Evolutionary conservation across 441 rosid species (phyloP), one percentile per base, ranked within the genome.

Genomic region (Erodium chrysanthum): DNA sequence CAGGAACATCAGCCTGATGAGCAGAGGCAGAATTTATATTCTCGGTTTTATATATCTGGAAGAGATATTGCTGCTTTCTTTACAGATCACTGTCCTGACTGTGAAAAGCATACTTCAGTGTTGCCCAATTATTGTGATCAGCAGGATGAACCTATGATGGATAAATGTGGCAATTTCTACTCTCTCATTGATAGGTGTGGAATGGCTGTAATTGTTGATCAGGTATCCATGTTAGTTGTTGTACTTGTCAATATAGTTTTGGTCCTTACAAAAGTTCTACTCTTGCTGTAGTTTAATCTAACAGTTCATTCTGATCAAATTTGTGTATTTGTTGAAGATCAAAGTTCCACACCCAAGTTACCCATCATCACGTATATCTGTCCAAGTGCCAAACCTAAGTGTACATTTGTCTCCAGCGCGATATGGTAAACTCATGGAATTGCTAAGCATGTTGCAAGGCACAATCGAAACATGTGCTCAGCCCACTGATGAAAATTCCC

Each of bases 11-110:
- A 84, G 74, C 76, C 83, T 42, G 96, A 85, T 66, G 97, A 85
- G 66, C 90, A 88, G 69, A 90, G 84, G 74, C 94, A 86, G 84
- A 90, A 86, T 76, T 59, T 92, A 71, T 95, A 95, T 80, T 87
- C 92, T 69, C 99, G 96, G 50, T 86, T 92, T 80, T 84, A 80
- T 84, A 86, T 95, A 74, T 85, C 91, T 70, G 99, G 99, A 74
- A 89, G 90, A 82, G 99, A 95, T 78, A 92, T 95, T 73, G 93
- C 99, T 74, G 99, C 96, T 72, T 88, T 92, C 77, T 90, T 95
- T 71, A 83, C 87, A 35, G 89, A 86, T 74, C 82, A 85, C 80
- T 83, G 80, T 76, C 80, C 88, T 75, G 88, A 82, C 33, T 33
- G 81, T 75, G 79, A 61, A 72, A 82, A 73, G 52, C 74, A 86